phyloP scores from a whole-genome alignment of 176 grass and related monocot species.

The Oryza glaberrima region DNA sequence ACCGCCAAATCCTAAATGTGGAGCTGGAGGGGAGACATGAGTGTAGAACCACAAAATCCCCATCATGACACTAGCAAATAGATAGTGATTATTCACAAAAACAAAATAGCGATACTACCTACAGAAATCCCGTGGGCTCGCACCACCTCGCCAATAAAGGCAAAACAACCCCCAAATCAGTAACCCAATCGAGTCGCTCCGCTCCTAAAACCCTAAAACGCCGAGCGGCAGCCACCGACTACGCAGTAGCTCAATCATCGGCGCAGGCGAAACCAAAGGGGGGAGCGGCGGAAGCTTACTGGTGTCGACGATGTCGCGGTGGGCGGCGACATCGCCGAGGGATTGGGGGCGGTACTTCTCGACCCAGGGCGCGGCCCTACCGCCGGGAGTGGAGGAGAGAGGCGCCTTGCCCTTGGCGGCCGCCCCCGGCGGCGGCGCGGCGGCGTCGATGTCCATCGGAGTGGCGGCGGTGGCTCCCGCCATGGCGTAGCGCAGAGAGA shows the following conservation, averaged over 20 bases:
- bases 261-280: not conserved
- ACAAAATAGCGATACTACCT: not conserved
- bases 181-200: not conserved
- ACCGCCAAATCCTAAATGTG: not conserved
- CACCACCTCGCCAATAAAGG: not conserved
- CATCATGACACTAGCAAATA: not conserved
- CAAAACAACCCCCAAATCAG: not conserved
- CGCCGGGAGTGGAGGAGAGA: constrained; percentile 21
- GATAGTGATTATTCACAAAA: not conserved
- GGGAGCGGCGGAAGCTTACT: constrained; percentile 45
- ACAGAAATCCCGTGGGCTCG: not conserved
- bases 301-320: constrained; percentile 94
- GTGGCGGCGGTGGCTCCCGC: constrained; percentile 53
- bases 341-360: constrained; percentile 96
- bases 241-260: not conserved
- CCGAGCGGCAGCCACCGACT: not conserved
- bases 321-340: constrained; percentile 90
- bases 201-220: constrained; percentile 15
- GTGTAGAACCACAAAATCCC: constrained; percentile 7
- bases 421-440: constrained; percentile 13
- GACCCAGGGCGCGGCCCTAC: constrained; percentile 85
- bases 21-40: not conserved
- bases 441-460: constrained; percentile 85
- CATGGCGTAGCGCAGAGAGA: constrained; percentile 35
- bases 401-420: constrained; percentile 59